phyloP scores from a whole-genome alignment of 257 asterid genomes.

The Solanum okadae region DNA sequence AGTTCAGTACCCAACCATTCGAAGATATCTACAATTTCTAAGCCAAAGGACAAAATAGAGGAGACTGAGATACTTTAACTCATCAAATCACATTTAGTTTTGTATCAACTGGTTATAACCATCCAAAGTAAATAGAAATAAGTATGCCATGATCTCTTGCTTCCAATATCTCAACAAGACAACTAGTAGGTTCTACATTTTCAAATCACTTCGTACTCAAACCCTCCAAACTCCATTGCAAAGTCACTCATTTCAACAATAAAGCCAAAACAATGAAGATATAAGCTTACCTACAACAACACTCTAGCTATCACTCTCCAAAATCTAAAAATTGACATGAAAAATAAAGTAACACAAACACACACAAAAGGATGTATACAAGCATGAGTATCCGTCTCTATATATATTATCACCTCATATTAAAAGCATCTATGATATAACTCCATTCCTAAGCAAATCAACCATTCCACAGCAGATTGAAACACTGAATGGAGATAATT shows the following conservation, averaged over 20 bases:
- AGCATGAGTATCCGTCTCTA: background rate
- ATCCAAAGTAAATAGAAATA: background rate
- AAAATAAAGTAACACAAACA: background rate
- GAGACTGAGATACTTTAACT: background rate
- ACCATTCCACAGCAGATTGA: background rate
- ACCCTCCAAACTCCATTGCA: background rate
- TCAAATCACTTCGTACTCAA: background rate
- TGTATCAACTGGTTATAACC: background rate
- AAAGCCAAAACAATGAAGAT: background rate
- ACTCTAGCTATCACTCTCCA: background rate
- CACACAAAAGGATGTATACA: background rate
- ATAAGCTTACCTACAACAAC: background rate
- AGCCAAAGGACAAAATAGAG: background rate
- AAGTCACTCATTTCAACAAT: background rate
- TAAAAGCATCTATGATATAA: background rate
- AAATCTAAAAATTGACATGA: background rate
- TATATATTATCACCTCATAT: background rate
- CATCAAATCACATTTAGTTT: background rate
- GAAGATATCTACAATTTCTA: background rate
- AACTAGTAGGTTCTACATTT: background rate
- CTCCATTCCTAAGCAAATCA: background rate
- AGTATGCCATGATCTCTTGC: background rate
- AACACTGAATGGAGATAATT: background rate
- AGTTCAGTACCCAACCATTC: background rate
- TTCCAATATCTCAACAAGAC: background rate